phyloP scores from a whole-genome alignment of 208 protist species.

The Leishmania tarentolae region DNA sequence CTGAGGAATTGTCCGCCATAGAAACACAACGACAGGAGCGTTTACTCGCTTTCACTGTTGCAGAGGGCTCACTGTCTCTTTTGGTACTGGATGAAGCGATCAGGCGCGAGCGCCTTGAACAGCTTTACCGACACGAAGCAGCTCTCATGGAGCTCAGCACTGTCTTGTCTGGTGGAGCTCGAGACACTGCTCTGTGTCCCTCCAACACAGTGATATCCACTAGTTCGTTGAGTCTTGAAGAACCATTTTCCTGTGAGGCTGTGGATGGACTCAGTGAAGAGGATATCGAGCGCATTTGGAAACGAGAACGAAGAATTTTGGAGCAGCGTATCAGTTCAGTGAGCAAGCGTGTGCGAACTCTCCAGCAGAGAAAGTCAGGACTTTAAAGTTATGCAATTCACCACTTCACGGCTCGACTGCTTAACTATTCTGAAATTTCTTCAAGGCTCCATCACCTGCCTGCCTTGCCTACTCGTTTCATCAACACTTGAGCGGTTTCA shows the following conservation, averaged over 20 bases:
- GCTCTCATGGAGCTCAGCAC: slow-evolving; percentile 16
- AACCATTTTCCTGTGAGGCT: slow-evolving; percentile 12
- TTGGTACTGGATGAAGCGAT: slow-evolving; percentile 18
- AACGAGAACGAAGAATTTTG: slow-evolving; percentile 16
- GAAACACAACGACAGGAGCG: slow-evolving; percentile 11
- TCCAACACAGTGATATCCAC: background rate
- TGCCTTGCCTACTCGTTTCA: background rate
- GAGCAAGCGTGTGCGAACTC: slow-evolving; percentile 12
- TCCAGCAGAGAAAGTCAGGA: slow-evolving; percentile 1
- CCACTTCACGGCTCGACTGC: background rate
- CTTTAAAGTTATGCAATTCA: background rate
- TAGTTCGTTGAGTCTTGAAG: background rate
- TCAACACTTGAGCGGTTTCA: background rate
- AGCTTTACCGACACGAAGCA: slow-evolving; percentile 22
- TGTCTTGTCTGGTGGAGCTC: background rate
- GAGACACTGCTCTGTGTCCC: background rate
- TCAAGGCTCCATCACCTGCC: background rate
- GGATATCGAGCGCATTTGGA: slow-evolving; percentile 29
- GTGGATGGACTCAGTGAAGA: slow-evolving; percentile 22
- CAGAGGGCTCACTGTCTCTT: slow-evolving; percentile 18
- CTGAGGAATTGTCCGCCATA: slow-evolving; percentile 2
- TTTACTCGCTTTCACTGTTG: slow-evolving; percentile 17
- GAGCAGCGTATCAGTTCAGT: slow-evolving; percentile 5
- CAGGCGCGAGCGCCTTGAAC: slow-evolving; percentile 25
- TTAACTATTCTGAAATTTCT: background rate